Evolutionary conservation across 2,329 filamentous ascomycete species (phyloP).

Genomic region (Lachnellula subtilissima): DNA sequence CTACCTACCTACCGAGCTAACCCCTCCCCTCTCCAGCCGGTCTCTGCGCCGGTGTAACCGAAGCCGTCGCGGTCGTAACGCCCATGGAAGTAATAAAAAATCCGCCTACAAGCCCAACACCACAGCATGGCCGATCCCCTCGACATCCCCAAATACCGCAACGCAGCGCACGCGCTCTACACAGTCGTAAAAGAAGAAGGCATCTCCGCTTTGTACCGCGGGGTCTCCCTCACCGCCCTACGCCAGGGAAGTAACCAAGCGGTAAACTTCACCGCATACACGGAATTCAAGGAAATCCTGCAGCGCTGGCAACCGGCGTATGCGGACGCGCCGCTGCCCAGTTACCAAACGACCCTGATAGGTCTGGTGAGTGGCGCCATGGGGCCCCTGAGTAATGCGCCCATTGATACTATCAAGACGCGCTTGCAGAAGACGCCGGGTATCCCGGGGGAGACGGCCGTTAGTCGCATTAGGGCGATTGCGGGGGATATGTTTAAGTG

Average conservation of each 20-base stretch:
- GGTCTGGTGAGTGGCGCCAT: conserved; percentile 86
- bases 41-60: conserved; percentile 87
- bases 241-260: conserved; percentile 89
- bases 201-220: conserved; percentile 79
- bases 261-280: conserved; percentile 97
- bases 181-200: conserved; percentile 93
- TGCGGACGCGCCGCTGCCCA: conserved; percentile 61
- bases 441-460: conserved; percentile 72
- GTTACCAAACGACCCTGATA: conserved; percentile 86
- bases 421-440: conserved; percentile 86
- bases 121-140: conserved; percentile 97
- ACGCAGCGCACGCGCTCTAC: conserved; percentile 77
- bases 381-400: conserved; percentile 92
- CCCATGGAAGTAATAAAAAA: conserved; percentile 99
- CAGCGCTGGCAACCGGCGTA: conserved; percentile 69
- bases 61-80: conserved; percentile 93
- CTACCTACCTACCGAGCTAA: conserved; percentile 9
- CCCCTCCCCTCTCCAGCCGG: conserved; percentile 52
- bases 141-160: conserved; percentile 94
- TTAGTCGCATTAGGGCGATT: conserved; percentile 74
- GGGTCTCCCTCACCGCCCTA: conserved; percentile 87
- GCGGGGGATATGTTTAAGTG: conserved; percentile 78
- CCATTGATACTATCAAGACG: conserved; percentile 99
- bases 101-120: conserved; percentile 94
- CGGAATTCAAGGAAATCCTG: conserved; percentile 79